These are phyloP conservation scores for Blastocystis sp. DNA, from an alignment of 352 stramenopile genomes.

Conservation along the genomic window DNA sequence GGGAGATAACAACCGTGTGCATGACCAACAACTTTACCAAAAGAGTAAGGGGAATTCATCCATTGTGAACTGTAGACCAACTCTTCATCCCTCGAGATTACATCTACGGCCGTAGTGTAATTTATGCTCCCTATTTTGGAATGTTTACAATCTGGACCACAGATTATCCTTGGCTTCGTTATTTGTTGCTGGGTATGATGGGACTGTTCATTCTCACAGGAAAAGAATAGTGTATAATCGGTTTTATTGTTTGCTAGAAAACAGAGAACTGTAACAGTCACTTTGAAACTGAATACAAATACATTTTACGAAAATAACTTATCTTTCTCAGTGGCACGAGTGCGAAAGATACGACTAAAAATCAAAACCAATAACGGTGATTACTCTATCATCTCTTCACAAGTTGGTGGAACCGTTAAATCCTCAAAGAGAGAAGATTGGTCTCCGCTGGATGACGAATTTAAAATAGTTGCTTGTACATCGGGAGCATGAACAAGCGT, in stretches of 20 bases:
- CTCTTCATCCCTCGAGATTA: conserved; percentile 22
- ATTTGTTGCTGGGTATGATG: conserved; percentile 47
- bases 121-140: conserved; percentile 57
- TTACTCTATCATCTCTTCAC: conserved; percentile 10
- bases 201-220: conserved; percentile 60
- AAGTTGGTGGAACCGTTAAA: background rate
- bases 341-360: background rate
- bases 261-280: background rate
- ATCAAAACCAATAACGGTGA: background rate
- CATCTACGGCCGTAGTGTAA: conserved; percentile 35
- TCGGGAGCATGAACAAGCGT: background rate
- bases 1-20: conserved; percentile 61
- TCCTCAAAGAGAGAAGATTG: background rate
- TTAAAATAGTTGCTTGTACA: background rate
- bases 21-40: conserved; percentile 46
- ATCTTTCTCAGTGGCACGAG: background rate
- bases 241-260: background rate
- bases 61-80: conserved; percentile 2
- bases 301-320: background rate
- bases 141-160: conserved; percentile 63
- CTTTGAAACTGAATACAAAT: background rate
- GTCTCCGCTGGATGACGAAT: background rate
- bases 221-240: conserved; percentile 47
- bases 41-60: background rate
- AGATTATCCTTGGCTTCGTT: conserved; percentile 56